These are phyloP conservation scores for Tetrapisispora pingtungensis DNA, from an alignment of 805 yeast species.

Conservation along the genomic window DNA sequence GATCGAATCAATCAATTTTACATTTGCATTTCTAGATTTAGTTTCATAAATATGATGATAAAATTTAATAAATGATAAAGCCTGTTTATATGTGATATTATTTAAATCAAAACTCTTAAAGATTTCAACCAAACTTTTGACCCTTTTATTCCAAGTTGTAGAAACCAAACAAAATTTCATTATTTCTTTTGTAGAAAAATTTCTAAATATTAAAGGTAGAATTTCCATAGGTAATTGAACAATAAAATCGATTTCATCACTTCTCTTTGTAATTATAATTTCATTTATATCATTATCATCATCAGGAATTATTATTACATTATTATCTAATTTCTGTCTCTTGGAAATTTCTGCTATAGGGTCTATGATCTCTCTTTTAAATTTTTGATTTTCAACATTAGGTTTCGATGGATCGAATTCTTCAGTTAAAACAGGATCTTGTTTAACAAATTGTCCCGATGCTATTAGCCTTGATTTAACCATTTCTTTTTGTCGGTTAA, in stretches of 20 bases:
- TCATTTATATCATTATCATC: not conserved
- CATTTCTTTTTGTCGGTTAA: constrained; percentile 11
- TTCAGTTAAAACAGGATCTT: not conserved
- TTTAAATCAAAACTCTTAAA: constrained; percentile 14
- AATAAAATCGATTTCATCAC: constrained; percentile 12
- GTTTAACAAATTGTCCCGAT: not conserved
- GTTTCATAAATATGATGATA: constrained; percentile 3
- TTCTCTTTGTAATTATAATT: not conserved
- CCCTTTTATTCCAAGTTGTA: constrained; percentile 16
- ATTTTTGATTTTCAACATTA: not conserved
- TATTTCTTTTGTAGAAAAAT: constrained; percentile 15
- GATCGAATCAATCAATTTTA: constrained; percentile 6
- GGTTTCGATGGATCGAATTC: too few species aligned
- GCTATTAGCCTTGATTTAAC: constrained; percentile 5
- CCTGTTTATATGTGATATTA: constrained; percentile 9
- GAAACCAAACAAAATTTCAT: constrained; percentile 12
- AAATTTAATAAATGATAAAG: constrained; percentile 13
- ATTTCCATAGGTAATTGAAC: constrained; percentile 20
- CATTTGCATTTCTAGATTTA: not conserved
- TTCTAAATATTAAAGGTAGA: constrained; percentile 12
- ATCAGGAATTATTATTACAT: not conserved
- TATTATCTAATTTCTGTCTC: not conserved
- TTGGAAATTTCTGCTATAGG: constrained; percentile 12
- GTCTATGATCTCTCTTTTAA: constrained; percentile 13
- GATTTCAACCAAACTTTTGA: constrained; percentile 12